These are phyloP conservation scores for Trichomonas vaginalis DNA, from an alignment of 208 protist species.

Conservation along the genomic window DNA sequence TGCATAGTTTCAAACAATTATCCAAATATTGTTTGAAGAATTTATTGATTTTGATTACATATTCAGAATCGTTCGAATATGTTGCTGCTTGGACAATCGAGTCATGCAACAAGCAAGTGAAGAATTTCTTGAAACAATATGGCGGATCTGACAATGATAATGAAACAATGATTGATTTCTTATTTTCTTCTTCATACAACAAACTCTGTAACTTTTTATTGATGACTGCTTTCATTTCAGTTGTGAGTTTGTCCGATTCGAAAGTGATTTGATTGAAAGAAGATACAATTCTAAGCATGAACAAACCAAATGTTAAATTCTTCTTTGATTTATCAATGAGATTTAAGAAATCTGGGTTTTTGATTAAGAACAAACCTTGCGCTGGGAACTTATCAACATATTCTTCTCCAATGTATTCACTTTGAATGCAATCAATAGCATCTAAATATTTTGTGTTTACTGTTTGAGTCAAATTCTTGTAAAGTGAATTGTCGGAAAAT, in stretches of 20 bases:
- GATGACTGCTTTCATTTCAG: not conserved
- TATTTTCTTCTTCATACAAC: too few relatives aligned
- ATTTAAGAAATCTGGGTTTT: not conserved
- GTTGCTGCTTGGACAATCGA: not conserved
- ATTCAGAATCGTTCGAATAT: not conserved
- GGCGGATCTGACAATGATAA: not conserved
- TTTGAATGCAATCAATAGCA: too few relatives aligned
- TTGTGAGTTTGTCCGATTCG: not conserved
- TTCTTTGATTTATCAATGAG: not conserved
- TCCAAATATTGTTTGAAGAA: not conserved
- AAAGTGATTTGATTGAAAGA: not conserved
- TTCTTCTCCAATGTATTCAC: too few relatives aligned
- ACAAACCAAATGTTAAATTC: not conserved
- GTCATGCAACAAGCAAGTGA: not conserved
- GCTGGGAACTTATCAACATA: not conserved
- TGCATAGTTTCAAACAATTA: not conserved
- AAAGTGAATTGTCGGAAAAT: too few relatives aligned
- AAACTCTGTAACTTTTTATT: too few relatives aligned
- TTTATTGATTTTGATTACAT: not conserved
- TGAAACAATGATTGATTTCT: not conserved
- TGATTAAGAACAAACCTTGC: not conserved
- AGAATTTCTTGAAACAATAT: not conserved
- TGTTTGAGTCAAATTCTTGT: too few relatives aligned
- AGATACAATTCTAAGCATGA: not conserved
- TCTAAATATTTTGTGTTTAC: too few relatives aligned